phyloP scores from a whole-genome alignment of 169 alveolate genomes.

The Pseudocohnilembus persalinus region DNA sequence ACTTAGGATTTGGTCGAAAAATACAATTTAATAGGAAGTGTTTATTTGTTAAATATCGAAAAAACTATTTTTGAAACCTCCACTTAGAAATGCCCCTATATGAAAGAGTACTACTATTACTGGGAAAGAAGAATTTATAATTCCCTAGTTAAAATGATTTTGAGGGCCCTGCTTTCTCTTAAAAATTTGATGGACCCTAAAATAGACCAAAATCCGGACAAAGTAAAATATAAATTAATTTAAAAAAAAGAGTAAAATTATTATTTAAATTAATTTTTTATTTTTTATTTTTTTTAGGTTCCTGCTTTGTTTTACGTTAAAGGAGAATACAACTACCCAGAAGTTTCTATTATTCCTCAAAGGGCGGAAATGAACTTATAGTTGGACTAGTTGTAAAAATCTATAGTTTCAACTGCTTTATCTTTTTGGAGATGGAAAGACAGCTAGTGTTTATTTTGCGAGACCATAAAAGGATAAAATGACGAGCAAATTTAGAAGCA shows the following conservation, averaged over 20 bases:
- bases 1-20: slow-evolving; percentile 83
- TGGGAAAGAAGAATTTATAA: slow-evolving; percentile 93
- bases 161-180: slow-evolving; percentile 83
- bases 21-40: slow-evolving; percentile 86
- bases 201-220: too few species aligned
- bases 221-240: too few species aligned
- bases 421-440: slow-evolving; percentile 90
- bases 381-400: slow-evolving; percentile 85
- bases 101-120: slow-evolving; percentile 90
- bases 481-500: slow-evolving; percentile 52
- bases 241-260: too few species aligned
- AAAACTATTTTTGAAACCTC: slow-evolving; percentile 88
- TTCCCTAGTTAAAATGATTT: slow-evolving; percentile 89
- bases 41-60: slow-evolving; percentile 88
- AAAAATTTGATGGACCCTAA: slow-evolving; percentile 60
- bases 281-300: too few species aligned
- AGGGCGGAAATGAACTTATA: slow-evolving; percentile 84
- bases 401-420: slow-evolving; percentile 79
- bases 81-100: slow-evolving; percentile 77
- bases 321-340: slow-evolving; percentile 81
- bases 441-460: slow-evolving; percentile 78
- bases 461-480: slow-evolving; percentile 47
- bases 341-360: slow-evolving; percentile 83
- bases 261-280: too few species aligned
- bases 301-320: slow-evolving; percentile 73